Conservation (phyloP, 768 basidiomycete species). For the Coprinopsis cinerea region DNA sequence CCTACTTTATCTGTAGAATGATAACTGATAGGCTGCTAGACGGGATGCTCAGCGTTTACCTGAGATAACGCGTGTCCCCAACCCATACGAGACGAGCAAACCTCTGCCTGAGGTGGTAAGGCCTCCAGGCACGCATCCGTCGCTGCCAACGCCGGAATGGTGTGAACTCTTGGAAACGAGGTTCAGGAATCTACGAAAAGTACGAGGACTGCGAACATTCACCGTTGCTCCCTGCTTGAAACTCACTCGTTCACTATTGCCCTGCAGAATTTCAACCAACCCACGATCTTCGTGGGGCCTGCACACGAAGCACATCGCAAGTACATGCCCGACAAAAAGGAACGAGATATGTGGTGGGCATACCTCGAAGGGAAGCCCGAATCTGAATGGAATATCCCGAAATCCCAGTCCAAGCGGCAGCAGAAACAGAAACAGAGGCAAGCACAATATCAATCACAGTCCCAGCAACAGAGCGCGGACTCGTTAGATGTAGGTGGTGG, state of each 20-base stretch:
- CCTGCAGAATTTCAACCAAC: conserved; percentile 59
- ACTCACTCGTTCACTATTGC: conserved; percentile 7
- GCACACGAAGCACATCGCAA: conserved; percentile 23
- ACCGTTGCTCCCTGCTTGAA: neutral
- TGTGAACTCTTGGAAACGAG: conserved; percentile 46
- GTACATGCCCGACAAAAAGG: conserved; percentile 62
- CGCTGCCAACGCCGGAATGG: conserved; percentile 67
- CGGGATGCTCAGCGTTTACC: conserved; percentile 68
- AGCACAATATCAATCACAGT: too few species aligned
- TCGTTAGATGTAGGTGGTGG: too few species aligned
- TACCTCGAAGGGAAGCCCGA: conserved; percentile 67
- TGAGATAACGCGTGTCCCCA: conserved; percentile 54
- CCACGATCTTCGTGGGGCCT: conserved; percentile 44
- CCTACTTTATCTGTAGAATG: neutral
- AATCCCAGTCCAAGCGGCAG: too few species aligned
- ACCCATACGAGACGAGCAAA: conserved; percentile 55
- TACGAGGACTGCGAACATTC: conserved; percentile 20
- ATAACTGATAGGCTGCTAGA: conserved; percentile 28
- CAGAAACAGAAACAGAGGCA: conserved; percentile 23
- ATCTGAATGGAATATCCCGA: conserved; percentile 57
- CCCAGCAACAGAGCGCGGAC: conserved; percentile 15
- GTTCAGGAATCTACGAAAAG: conserved; percentile 64
- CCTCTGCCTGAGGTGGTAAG: conserved; percentile 5
- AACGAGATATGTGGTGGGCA: conserved; percentile 77
- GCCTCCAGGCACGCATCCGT: conserved; percentile 16